A percentile compares a stretch with the other conserved stretches of the same genome.
Conservation (phyloP, 2,329 filamentous ascomycete genomes). For the Myriosclerotinia scirpicola region DNA sequence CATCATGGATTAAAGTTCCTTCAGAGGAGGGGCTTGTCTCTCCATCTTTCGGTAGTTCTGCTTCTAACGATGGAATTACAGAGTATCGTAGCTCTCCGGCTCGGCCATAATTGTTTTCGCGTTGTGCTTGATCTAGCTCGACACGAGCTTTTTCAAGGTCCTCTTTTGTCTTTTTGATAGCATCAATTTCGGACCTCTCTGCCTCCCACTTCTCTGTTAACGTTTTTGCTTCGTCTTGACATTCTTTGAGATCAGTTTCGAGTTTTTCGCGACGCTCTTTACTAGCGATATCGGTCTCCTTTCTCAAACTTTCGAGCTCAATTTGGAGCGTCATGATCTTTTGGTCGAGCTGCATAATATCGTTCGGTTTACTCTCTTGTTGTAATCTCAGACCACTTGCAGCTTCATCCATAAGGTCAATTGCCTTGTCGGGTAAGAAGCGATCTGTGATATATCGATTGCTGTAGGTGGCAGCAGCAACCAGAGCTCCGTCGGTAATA, state of each 20-base stretch:
- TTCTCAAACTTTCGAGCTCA: constrained; percentile 88
- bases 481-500: constrained; percentile 88
- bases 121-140: constrained; percentile 79
- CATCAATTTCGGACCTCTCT: constrained; percentile 81
- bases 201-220: constrained; percentile 87
- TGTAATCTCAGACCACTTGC: constrained; percentile 86
- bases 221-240: constrained; percentile 72
- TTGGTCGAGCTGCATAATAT: constrained; percentile 88
- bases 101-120: constrained; percentile 82
- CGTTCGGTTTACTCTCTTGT: constrained; percentile 94
- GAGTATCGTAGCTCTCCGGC: constrained; percentile 92
- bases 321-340: constrained; percentile 98
- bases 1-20: constrained; percentile 77
- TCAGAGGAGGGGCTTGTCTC: constrained; percentile 41
- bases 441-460: constrained; percentile 97
- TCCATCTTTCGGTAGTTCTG: constrained; percentile 75
- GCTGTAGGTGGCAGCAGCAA: constrained; percentile 87
- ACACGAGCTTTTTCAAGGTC: constrained; percentile 83
- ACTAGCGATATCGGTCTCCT: constrained; percentile 89
- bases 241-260: constrained; percentile 70
- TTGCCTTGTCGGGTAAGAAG: constrained; percentile 94
- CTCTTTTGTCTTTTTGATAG: constrained; percentile 82
- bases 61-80: constrained; percentile 77
- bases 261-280: constrained; percentile 85
- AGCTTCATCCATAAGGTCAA: constrained; percentile 94